Base-by-base conservation (phyloP, 2,329 filamentous ascomycete species). In the Ophiosphaerella narmari region DNA sequence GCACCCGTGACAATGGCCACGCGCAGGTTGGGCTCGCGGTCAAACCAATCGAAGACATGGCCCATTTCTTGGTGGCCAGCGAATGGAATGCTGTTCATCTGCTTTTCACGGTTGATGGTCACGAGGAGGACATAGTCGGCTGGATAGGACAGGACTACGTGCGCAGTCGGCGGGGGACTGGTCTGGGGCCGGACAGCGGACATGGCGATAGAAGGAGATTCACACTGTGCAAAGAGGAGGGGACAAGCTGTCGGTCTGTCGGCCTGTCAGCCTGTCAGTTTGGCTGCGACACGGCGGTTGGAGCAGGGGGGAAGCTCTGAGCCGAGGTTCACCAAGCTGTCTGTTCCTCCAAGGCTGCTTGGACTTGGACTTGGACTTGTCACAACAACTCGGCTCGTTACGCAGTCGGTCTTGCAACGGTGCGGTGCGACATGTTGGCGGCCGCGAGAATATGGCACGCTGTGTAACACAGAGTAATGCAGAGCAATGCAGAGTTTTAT, bases 1-100 rank as follows among this genome's bases (percentile, higher is more conserved):
- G 74, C 76, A 32, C 82, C 82, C 0, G 81, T 84, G 33, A 74
- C 57, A 50, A 74, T 73, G 32, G 76, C 78, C 12, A 80, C 78
- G 4, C 74, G 74, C 11, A 82, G 71, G 9, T 69, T 72, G 0
- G 78, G 77, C 60, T 81, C 78, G 6, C 67, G 64, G 60, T 84
- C 81, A 57, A 82, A 82, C 80, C 80, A 83, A 35, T 75, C 74
- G 58, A 80, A 80, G 0, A 83, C 67, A 3, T 68, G 61, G 31
- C 78, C 75, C 61, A 79, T 75, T 57, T 82, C 80, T 65, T 72
- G 77, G 62, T 80, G 79, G 0, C 76, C 68, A 1, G 66, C 67
- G 38, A 60, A 72, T 0, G 71, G 66, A 12, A 73, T 73, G 40
- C 62, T 74, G 60, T 83, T 82, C 74, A 80, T 77, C 45, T 73